phyloP scores from a whole-genome alignment of 192 early-diverging fungal genomes.

The Diversispora epigaea region DNA sequence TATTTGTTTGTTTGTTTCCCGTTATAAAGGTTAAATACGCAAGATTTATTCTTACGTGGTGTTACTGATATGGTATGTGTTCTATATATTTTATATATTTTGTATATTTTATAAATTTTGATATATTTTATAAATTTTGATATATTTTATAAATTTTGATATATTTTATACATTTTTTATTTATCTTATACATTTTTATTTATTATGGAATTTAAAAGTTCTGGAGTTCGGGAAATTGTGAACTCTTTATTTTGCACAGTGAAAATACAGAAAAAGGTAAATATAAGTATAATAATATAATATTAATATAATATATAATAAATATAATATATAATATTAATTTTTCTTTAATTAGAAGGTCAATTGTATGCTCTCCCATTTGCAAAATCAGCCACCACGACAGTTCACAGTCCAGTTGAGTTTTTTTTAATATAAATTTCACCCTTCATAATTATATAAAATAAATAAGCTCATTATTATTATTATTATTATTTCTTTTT shows the following conservation, averaged over 20 bases:
- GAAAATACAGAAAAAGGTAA: slow-evolving; percentile 16
- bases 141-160: neutral
- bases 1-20: neutral
- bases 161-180: neutral
- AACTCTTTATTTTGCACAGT: slow-evolving; percentile 65
- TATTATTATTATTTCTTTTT: too few species aligned
- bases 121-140: neutral
- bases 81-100: neutral
- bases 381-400: slow-evolving; percentile 52
- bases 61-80: slow-evolving; percentile 55
- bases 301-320: neutral
- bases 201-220: slow-evolving; percentile 46
- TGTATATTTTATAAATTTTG: too few species aligned
- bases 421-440: neutral
- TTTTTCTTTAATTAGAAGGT: slow-evolving; percentile 8
- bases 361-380: slow-evolving; percentile 58
- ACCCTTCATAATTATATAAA: too few species aligned
- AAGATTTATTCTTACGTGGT: slow-evolving; percentile 61
- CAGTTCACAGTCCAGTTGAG: slow-evolving; percentile 43
- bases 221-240: slow-evolving; percentile 69
- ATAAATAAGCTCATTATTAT: too few species aligned
- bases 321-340: neutral
- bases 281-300: neutral
- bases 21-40: slow-evolving; percentile 27
- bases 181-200: neutral